These are phyloP conservation scores for Parmelia sp. DNA, from an alignment of 495 filamentous ascomycete genomes.

Conservation along the genomic window DNA sequence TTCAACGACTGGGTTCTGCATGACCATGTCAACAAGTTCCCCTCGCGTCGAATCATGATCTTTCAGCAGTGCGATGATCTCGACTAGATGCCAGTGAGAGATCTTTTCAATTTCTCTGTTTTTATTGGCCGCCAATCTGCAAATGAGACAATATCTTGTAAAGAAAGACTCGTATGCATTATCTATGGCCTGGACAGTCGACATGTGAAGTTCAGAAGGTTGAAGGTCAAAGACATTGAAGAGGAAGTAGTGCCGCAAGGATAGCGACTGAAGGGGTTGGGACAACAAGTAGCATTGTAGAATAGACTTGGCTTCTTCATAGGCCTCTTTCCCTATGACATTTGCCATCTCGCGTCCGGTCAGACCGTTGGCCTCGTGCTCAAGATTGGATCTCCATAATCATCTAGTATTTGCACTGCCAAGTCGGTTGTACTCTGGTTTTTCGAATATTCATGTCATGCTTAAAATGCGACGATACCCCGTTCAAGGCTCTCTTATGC, in stretches of 20 bases:
- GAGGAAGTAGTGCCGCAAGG: constrained; percentile 10
- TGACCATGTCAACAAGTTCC: background rate
- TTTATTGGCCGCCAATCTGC: constrained; percentile 15
- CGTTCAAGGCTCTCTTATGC: background rate
- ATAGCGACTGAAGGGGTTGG: constrained; percentile 6
- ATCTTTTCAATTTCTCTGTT: constrained; percentile 6
- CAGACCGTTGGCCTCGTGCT: background rate
- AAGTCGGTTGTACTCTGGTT: background rate
- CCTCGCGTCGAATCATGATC: background rate
- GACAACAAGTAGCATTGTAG: constrained; percentile 8
- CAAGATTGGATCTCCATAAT: background rate
- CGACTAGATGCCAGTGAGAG: constrained; percentile 13
- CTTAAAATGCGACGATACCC: too few relatives aligned
- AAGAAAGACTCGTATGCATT: constrained; percentile 19
- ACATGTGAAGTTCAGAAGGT: background rate
- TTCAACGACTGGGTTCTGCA: background rate
- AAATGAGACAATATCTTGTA: constrained; percentile 13
- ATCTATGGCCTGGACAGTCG: constrained; percentile 1
- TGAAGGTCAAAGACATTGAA: constrained; percentile 8
- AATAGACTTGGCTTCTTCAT: constrained; percentile 3
- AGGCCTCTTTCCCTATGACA: background rate
- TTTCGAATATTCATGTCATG: too few relatives aligned
- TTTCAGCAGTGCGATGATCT: constrained; percentile 9
- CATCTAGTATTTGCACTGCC: background rate
- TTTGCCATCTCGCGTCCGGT: constrained; percentile 1